Evolutionary conservation across 2,329 filamentous ascomycete genomes (phyloP).

Genomic region (Diaporthe sp.): DNA sequence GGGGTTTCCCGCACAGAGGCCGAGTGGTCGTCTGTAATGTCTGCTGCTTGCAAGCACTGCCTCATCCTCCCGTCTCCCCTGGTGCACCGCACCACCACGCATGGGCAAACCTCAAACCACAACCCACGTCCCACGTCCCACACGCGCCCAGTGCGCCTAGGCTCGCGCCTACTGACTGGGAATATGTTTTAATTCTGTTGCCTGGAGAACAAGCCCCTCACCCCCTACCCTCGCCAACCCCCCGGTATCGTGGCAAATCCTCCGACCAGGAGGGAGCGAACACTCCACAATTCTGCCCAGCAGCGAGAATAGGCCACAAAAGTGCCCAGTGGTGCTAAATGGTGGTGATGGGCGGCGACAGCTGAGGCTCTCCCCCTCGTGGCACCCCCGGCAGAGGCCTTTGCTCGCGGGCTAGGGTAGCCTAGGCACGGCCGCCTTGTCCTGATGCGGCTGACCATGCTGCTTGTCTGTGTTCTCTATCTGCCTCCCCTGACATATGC

Average conservation of each 20-base stretch:
- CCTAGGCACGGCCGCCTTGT: neutral
- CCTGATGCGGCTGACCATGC: neutral
- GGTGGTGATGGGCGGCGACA: neutral
- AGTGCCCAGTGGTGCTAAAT: neutral
- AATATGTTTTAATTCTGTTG: constrained; percentile 24
- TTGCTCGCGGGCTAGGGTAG: neutral
- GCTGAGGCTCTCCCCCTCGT: neutral
- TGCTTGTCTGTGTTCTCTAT: neutral
- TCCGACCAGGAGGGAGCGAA: neutral
- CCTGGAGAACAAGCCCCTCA: neutral
- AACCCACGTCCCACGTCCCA: neutral
- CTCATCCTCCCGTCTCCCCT: constrained; percentile 33
- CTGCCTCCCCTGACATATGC: neutral
- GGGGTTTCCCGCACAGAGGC: neutral
- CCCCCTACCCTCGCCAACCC: neutral
- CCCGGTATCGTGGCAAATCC: constrained; percentile 19
- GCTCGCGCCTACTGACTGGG: constrained; percentile 12
- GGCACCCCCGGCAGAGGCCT: neutral
- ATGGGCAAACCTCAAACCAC: neutral
- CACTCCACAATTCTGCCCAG: constrained; percentile 2
- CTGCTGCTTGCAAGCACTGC: constrained; percentile 9
- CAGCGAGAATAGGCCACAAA: neutral
- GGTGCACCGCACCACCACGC: neutral
- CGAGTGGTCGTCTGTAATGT: neutral
- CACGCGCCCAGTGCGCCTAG: constrained; percentile 17